A percentile compares a stretch with the other conserved stretches of the same genome.
Evolutionary conservation across 2,329 filamentous ascomycete genomes (phyloP).

Genomic region (Aspergillus transmontanensis): DNA sequence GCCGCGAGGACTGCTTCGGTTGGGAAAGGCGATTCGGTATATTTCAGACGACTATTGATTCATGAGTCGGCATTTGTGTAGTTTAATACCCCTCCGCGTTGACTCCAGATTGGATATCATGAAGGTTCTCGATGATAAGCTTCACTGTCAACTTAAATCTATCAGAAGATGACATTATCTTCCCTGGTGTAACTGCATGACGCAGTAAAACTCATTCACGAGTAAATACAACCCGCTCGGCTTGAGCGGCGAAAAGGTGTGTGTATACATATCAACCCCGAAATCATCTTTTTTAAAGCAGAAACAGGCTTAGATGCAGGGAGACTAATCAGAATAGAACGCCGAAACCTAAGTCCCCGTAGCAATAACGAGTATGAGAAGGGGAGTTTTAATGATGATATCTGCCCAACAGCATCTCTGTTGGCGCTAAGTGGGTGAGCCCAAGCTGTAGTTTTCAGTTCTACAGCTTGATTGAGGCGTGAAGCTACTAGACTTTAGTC

Average conservation of each 20-base stretch:
- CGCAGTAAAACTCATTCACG: background rate
- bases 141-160: background rate
- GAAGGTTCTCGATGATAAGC: background rate
- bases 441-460: background rate
- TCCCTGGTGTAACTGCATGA: background rate
- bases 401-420: background rate
- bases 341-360: background rate
- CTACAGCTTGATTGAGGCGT: background rate
- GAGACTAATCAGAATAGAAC: background rate
- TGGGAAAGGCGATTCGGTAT: conserved; percentile 68
- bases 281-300: background rate
- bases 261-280: conserved; percentile 1
- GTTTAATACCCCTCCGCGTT: conserved; percentile 4
- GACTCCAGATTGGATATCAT: background rate
- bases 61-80: conserved; percentile 11
- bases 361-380: background rate
- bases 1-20: conserved; percentile 43
- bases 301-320: background rate
- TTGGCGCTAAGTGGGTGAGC: background rate
- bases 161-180: background rate
- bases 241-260: background rate
- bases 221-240: background rate
- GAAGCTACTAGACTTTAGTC: conserved; percentile 42
- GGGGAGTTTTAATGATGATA: background rate
- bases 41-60: conserved; percentile 64